A percentile compares a stretch with the other conserved stretches of the same genome.
These are phyloP conservation scores for Byssochlamys sp. DNA, from an alignment of 2,329 filamentous ascomycete genomes.

Conservation along the genomic window DNA sequence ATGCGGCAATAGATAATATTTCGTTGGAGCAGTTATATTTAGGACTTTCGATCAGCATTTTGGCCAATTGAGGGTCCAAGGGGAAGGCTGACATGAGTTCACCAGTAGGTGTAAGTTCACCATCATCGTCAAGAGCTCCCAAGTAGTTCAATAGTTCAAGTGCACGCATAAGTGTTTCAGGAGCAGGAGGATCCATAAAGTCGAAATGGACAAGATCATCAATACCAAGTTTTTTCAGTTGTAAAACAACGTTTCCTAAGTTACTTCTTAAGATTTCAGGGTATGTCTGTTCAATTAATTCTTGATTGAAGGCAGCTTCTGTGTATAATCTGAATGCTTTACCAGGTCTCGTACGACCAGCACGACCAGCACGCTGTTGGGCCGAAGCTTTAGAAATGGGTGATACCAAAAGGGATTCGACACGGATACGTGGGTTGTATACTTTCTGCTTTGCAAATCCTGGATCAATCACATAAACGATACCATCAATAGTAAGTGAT, in stretches of 20 bases:
- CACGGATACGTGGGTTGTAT: conserved; percentile 91
- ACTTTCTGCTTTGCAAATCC: conserved; percentile 99
- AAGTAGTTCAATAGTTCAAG: conserved; percentile 96
- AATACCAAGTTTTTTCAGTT: conserved; percentile 92
- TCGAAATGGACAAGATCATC: conserved; percentile 96
- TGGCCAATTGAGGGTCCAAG: conserved; percentile 81
- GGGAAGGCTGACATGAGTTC: conserved; percentile 88
- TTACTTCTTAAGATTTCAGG: conserved; percentile 94
- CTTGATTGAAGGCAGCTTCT: conserved; percentile 90
- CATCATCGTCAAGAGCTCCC: conserved; percentile 90
- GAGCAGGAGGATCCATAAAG: conserved; percentile 93
- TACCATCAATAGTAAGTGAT: no score
- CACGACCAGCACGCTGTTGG: conserved; percentile 94
- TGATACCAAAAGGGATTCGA: conserved; percentile 93
- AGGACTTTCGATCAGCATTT: conserved; percentile 94
- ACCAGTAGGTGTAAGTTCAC: conserved; percentile 78
- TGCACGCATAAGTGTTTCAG: conserved; percentile 95
- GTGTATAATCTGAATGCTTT: conserved; percentile 98
- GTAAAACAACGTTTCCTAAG: conserved; percentile 83
- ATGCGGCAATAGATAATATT: conserved; percentile 84
- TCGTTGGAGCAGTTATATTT: conserved; percentile 99
- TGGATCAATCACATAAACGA: conserved; percentile 95
- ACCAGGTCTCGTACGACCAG: conserved; percentile 91
- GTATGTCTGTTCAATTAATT: conserved; percentile 93
- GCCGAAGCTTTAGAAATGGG: conserved; percentile 96